phyloP scores from a whole-genome alignment of 441 rosid species.

The Pelargonium cotyledonis region DNA sequence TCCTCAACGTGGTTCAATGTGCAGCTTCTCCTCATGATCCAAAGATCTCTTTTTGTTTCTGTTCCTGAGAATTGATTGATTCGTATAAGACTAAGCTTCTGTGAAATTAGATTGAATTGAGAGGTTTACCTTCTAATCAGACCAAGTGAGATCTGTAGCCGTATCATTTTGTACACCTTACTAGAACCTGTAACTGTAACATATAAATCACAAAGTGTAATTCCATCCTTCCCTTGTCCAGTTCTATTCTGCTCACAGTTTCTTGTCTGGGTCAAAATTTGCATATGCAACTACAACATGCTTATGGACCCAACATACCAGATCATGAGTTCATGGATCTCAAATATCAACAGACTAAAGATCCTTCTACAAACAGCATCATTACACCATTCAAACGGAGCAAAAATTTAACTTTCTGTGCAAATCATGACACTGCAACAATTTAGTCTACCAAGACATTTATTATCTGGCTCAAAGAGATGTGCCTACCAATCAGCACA shows the following conservation, averaged over 20 bases:
- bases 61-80: not conserved
- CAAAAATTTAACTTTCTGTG: not conserved
- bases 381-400: not conserved
- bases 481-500: not conserved
- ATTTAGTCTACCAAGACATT: not conserved
- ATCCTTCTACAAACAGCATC: no score
- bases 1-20: slow-evolving; percentile 20
- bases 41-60: slow-evolving; percentile 10
- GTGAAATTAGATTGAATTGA: not conserved
- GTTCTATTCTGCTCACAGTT: not conserved
- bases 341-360: not conserved
- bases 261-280: not conserved
- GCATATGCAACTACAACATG: not conserved
- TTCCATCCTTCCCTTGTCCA: not conserved
- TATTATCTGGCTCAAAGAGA: not conserved
- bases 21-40: slow-evolving; percentile 13
- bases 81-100: not conserved
- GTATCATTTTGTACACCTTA: not conserved
- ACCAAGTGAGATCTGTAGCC: not conserved
- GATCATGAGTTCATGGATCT: not conserved
- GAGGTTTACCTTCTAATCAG: not conserved
- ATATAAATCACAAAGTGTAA: not conserved
- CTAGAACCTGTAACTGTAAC: slow-evolving; percentile 4
- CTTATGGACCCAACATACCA: not conserved
- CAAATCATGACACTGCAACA: not conserved